Percentiles rank a stretch among this genome's conserved stretches.
Evolutionary conservation across 495 filamentous ascomycete genomes (phyloP).

Genomic region (Trichoderma reesei): DNA sequence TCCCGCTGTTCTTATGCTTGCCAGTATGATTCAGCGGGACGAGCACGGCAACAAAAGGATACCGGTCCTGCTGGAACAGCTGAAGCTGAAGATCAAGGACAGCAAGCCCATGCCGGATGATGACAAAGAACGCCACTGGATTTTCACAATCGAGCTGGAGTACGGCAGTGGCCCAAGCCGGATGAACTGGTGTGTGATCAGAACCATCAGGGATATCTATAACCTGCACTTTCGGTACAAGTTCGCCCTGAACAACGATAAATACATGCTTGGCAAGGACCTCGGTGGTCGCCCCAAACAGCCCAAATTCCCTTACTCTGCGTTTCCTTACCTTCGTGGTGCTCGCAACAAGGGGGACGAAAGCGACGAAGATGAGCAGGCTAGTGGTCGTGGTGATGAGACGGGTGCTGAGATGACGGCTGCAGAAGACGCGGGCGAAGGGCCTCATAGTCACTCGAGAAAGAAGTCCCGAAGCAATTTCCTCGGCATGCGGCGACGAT

Average conservation of each 20-base stretch:
- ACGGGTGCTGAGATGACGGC: conserved; percentile 35
- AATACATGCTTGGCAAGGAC: conserved; percentile 45
- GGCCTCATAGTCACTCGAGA: conserved; percentile 34
- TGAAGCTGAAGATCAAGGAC: conserved; percentile 79
- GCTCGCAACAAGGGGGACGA: conserved; percentile 59
- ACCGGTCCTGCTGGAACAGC: conserved; percentile 87
- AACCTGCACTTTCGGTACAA: conserved; percentile 93
- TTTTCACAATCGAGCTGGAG: conserved; percentile 88
- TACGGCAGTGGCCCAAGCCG: conserved; percentile 91
- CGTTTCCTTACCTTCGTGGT: conserved; percentile 84
- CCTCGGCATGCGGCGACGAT: conserved; percentile 25
- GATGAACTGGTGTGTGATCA: conserved; percentile 94
- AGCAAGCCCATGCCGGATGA: conserved; percentile 52
- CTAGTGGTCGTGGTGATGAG: conserved; percentile 33
- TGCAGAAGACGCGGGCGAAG: conserved; percentile 29
- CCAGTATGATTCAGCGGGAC: conserved; percentile 94
- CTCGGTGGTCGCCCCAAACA: conserved; percentile 52
- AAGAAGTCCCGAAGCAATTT: conserved; percentile 57
- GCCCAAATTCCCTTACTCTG: conserved; percentile 78
- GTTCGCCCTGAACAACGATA: conserved; percentile 67
- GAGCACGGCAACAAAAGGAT: conserved; percentile 93
- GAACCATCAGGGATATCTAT: conserved; percentile 78
- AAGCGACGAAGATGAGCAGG: conserved; percentile 66
- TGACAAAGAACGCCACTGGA: conserved; percentile 66
- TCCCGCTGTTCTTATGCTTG: conserved; percentile 84